Evolutionary conservation across 2,329 filamentous ascomycete species (phyloP), one percentile per base, ranked within the genome.

Genomic region (Exserohilum rostratum): DNA sequence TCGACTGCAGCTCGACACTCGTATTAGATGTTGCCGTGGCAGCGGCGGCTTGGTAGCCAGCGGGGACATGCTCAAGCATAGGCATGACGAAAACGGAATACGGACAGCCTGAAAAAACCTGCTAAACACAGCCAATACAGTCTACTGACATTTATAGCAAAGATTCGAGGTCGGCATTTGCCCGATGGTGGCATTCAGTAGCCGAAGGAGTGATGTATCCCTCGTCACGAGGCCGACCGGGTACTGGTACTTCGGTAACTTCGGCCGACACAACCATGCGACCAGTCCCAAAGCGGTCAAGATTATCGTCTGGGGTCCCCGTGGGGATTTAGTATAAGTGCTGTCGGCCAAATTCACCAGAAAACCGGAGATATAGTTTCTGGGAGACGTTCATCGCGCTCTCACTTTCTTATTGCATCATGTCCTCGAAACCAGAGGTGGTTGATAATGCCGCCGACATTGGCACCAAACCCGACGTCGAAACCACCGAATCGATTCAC

Each of bases 21-120:
- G 58, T 42, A 60, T 56, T 33, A 10, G 40, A 48, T 45, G 39
- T 64, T 57, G 45, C 67, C 59, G 55, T 57, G 53, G 49, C 57
- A 58, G 55, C 50, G 49, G 11, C 55, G 58, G 47, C 73, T 69
- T 59, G 67, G 58, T 46, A 78, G 47, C 71, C 57, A 51, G 70
- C 64, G 4, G 76, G 75, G 35, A 79, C 75, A 46, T 72, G 73
- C 65, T 84, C 82, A 58, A 77, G 74, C 61, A 83, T 81, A 60
- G 79, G 79, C 81, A 83, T 81, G 46, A 56, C 69, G 68, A 35
- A 43, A 43, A 31, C 11, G 15, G 39, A 15, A 15, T 18, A 12
- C 30, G 9, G 2, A 35, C 17, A 49, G 22, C 25, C 30, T 37
- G 37, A 35, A 20, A 13, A 6, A 9, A 29, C 29, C 35, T 39